Conservation (phyloP, 208 protist species). For the Crithidia thermophila region DNA sequence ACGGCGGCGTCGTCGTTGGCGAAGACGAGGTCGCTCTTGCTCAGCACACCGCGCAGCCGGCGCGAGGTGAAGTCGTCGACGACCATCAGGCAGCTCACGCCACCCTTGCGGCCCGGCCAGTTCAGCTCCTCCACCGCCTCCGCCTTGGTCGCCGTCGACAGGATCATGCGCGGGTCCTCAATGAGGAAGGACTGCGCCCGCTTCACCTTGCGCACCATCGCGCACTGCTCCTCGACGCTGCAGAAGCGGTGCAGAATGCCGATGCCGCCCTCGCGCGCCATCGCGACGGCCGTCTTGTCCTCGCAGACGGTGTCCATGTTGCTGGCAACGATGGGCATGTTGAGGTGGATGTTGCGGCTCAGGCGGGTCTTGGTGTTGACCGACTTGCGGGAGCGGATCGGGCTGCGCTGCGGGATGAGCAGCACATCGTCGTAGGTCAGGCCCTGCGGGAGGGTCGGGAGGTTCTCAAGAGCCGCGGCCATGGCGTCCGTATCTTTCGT, state of each 20-base stretch:
- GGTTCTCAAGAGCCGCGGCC: slow-evolving; percentile 34
- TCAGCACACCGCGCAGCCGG: slow-evolving; percentile 70
- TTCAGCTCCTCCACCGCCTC: slow-evolving; percentile 68
- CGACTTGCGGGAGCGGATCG: slow-evolving; percentile 67
- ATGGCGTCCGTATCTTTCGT: no score
- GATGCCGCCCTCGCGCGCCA: slow-evolving; percentile 91
- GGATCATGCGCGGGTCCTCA: slow-evolving; percentile 84
- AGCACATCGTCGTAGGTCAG: slow-evolving; percentile 93
- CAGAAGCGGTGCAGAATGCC: slow-evolving; percentile 93
- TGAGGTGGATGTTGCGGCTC: slow-evolving; percentile 70
- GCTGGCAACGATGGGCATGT: slow-evolving; percentile 88
- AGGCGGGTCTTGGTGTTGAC: slow-evolving; percentile 72
- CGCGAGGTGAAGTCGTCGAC: slow-evolving; percentile 49
- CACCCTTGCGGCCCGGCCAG: slow-evolving; percentile 77
- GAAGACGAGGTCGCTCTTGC: slow-evolving; percentile 73
- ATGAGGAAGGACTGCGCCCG: slow-evolving; percentile 91
- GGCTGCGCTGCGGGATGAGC: slow-evolving; percentile 83
- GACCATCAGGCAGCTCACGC: slow-evolving; percentile 82
- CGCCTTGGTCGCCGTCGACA: slow-evolving; percentile 51
- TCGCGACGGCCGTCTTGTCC: slow-evolving; percentile 83
- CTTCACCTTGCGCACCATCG: slow-evolving; percentile 89
- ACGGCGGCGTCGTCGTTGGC: slow-evolving; percentile 46
- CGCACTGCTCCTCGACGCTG: slow-evolving; percentile 85
- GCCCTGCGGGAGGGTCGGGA: slow-evolving; percentile 46
- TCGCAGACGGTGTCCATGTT: slow-evolving; percentile 95